phyloP scores from a whole-genome alignment of 345 rosid genomes.

The Bretschneidera sinensis region DNA sequence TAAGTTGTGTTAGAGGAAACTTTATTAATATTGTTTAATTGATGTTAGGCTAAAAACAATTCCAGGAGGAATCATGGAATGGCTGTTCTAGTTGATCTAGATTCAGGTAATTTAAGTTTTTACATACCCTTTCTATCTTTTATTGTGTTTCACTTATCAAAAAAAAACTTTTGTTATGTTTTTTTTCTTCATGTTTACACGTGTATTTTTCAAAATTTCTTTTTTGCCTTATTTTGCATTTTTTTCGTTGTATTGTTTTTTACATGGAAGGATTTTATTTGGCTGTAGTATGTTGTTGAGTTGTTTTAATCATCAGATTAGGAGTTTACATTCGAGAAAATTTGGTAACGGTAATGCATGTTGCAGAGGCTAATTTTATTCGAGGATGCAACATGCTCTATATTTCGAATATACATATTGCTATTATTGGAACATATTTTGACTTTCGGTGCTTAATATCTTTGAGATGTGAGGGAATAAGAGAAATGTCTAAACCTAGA shows the following conservation, averaged over 20 bases:
- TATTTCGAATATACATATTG: too few species aligned
- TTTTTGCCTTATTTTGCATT: constrained; percentile 6
- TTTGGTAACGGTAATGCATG: too few species aligned
- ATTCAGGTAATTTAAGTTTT: constrained; percentile 43
- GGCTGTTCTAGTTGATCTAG: constrained; percentile 51
- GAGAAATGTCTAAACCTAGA: background rate
- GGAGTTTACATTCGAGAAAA: too few species aligned
- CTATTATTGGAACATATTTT: too few species aligned
- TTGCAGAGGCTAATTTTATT: too few species aligned
- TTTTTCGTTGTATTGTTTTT: background rate
- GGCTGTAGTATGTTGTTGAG: background rate
- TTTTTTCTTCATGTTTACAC: background rate
- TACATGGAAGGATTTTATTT: constrained; percentile 11
- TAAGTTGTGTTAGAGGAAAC: background rate
- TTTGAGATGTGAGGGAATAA: background rate
- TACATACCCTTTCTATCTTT: background rate
- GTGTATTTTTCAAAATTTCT: background rate
- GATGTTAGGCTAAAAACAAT: constrained; percentile 66
- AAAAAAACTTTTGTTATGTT: background rate
- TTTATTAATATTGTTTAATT: constrained; percentile 15
- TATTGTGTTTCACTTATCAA: background rate
- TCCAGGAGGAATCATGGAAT: constrained; percentile 45
- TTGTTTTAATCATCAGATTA: background rate
- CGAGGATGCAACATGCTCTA: too few species aligned
- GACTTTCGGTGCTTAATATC: too few species aligned